Conservation (phyloP, 2,329 filamentous ascomycete species). For the Trichoderma asperellum region DNA sequence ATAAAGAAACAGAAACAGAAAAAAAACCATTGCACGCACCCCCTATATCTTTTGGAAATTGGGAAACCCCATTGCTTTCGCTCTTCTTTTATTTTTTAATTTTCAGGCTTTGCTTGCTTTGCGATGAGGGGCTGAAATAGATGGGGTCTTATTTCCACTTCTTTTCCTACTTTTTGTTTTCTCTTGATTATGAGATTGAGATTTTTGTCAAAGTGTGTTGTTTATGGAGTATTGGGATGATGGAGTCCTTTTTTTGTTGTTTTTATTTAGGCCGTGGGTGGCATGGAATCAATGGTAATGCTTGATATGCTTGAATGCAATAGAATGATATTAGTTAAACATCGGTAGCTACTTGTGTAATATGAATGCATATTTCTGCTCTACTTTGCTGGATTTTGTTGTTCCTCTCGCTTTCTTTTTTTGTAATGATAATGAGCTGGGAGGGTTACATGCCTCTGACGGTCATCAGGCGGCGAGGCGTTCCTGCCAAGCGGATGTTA, state of each 20-base stretch:
- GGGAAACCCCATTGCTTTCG: neutral
- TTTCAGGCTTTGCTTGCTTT: neutral
- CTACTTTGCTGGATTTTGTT: neutral
- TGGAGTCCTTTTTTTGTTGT: neutral
- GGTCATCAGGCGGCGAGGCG: too few species aligned
- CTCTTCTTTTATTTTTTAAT: neutral
- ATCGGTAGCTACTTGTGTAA: neutral
- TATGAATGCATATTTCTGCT: neutral
- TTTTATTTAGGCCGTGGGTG: neutral
- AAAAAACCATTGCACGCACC: neutral
- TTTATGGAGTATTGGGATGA: neutral
- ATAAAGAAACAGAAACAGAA: neutral
- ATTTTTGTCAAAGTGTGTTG: neutral
- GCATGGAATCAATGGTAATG: too few species aligned
- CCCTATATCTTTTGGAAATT: neutral
- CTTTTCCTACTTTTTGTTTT: neutral
- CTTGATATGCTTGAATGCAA: neutral
- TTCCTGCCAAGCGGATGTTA: too few species aligned
- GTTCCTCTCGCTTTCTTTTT: too few species aligned
- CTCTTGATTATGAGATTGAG: neutral
- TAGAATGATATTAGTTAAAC: neutral
- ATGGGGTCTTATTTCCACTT: neutral
- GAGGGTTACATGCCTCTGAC: too few species aligned
- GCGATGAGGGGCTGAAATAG: neutral
- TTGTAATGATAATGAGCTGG: too few species aligned